Evolutionary conservation across 192 early-diverging fungal genomes (phyloP).

Genomic region (Coemansia sp.): DNA sequence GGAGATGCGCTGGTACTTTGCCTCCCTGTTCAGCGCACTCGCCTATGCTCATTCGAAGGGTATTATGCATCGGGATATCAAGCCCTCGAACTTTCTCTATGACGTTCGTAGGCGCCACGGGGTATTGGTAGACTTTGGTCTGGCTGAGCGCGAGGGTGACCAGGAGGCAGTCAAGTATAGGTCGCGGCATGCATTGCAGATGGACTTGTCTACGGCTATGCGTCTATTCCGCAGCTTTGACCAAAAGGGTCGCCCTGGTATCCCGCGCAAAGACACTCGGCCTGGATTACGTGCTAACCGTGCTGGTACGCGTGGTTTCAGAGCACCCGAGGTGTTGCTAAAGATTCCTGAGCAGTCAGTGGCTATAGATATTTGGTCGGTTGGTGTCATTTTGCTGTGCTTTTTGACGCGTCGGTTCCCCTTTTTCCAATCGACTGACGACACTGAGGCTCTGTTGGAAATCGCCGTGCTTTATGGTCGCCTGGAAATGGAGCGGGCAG

Average conservation of each 20-base stretch:
- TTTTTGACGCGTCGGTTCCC: conserved; percentile 84
- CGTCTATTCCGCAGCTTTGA: conserved; percentile 52
- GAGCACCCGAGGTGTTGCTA: conserved; percentile 91
- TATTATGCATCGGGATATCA: conserved; percentile 92
- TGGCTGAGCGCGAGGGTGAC: conserved; percentile 68
- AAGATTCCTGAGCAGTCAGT: conserved; percentile 75
- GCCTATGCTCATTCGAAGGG: conserved; percentile 67
- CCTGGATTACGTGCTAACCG: conserved; percentile 75
- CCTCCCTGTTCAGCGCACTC: conserved; percentile 71
- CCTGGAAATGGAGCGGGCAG: conserved; percentile 72
- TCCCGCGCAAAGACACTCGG: conserved; percentile 56
- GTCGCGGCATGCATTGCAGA: conserved; percentile 44
- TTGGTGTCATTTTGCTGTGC: conserved; percentile 82
- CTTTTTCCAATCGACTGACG: conserved; percentile 88
- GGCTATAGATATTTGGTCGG: conserved; percentile 93
- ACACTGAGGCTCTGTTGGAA: conserved; percentile 85
- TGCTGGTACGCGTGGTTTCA: conserved; percentile 91
- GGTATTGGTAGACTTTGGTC: conserved; percentile 90
- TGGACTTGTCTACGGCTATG: conserved; percentile 49
- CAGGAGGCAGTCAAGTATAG: conserved; percentile 36
- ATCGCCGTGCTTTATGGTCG: conserved; percentile 79
- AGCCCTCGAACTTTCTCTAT: conserved; percentile 96
- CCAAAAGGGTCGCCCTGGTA: conserved; percentile 40
- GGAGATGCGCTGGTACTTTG: conserved; percentile 80
- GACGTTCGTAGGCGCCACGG: conserved; percentile 69